These are phyloP conservation scores for Wickerhamomyces rabaulensis DNA, from an alignment of 805 yeast genomes.

Conservation along the genomic window DNA sequence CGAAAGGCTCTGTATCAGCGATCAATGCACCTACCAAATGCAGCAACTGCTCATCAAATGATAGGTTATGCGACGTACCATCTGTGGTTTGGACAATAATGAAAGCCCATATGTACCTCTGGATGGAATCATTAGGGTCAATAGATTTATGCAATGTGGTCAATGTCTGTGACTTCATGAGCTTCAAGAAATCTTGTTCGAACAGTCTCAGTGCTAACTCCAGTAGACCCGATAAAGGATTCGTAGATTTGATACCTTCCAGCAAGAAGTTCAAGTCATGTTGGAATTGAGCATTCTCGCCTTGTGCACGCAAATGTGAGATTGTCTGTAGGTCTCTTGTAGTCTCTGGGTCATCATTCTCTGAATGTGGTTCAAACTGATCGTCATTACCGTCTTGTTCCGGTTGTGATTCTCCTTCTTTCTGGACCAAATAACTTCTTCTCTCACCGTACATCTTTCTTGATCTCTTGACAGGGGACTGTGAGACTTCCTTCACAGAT, in stretches of 20 bases:
- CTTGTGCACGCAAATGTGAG: constrained; percentile 29
- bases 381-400: constrained; percentile 3
- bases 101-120: constrained; percentile 12
- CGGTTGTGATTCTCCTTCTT: neutral
- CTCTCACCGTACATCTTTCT: constrained; percentile 25
- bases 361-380: constrained; percentile 10
- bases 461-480: constrained; percentile 10
- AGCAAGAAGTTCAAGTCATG: constrained; percentile 33
- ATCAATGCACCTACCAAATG: constrained; percentile 2
- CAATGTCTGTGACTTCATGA: constrained; percentile 12
- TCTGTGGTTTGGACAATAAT: constrained; percentile 14
- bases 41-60: constrained; percentile 1
- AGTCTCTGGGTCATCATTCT: constrained; percentile 2
- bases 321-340: constrained; percentile 17
- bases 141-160: constrained; percentile 5
- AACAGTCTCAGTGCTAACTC: constrained; percentile 23
- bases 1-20: neutral
- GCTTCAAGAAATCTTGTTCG: constrained; percentile 17
- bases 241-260: constrained; percentile 16
- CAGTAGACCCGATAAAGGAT: constrained; percentile 15
- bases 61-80: neutral
- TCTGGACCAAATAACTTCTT: constrained; percentile 22
- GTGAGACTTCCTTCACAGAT: neutral
- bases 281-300: constrained; percentile 27
- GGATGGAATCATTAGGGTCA: constrained; percentile 1